Conservation (phyloP, 225 moss, liverwort and hornwort genomes). For the Pseudisothecium myosuroides region DNA sequence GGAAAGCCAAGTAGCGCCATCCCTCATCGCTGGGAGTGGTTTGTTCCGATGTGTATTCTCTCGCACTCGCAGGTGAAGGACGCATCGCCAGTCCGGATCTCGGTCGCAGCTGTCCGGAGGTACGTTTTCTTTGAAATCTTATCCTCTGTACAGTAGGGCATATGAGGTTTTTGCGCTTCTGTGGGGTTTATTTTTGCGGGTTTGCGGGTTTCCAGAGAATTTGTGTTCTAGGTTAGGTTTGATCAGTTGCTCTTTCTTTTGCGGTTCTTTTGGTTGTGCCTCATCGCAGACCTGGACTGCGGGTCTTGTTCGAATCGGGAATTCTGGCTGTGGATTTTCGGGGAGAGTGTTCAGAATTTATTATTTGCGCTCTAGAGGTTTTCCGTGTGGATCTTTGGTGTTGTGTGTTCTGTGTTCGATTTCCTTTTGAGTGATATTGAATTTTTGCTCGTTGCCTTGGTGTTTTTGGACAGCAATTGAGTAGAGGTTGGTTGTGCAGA, state of each 20-base stretch:
- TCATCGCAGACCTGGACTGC: neutral
- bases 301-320: neutral
- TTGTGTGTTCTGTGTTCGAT: neutral
- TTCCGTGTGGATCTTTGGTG: neutral
- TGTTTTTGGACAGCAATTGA: neutral
- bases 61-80: neutral
- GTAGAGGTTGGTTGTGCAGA: conserved; percentile 12
- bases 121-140: neutral
- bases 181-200: neutral
- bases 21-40: neutral
- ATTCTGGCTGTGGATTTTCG: neutral
- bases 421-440: neutral
- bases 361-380: neutral
- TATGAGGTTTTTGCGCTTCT: neutral
- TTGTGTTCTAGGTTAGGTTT: neutral
- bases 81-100: neutral
- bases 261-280: neutral
- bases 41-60: neutral
- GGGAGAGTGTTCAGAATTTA: neutral
- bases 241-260: neutral
- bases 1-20: neutral
- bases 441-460: too few species aligned
- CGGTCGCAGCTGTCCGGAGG: neutral
- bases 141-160: neutral
- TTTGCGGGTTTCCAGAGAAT: neutral